Evolutionary conservation across 2,329 filamentous ascomycete genomes (phyloP).

Genomic region (Plenodomus lindquistii): DNA sequence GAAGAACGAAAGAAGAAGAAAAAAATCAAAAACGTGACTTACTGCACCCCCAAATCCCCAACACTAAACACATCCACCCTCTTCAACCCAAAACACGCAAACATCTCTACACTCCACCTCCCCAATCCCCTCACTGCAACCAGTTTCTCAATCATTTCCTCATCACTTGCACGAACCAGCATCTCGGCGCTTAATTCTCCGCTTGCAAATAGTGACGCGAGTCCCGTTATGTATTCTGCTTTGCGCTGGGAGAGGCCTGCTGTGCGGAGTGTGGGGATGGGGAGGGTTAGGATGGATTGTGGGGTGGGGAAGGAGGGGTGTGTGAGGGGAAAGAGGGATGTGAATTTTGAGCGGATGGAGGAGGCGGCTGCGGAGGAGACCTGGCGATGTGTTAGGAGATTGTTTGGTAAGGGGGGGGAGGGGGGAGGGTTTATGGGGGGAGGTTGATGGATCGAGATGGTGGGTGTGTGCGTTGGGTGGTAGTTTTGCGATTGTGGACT

Average conservation of each 20-base stretch:
- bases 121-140: conserved; percentile 87
- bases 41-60: conserved; percentile 90
- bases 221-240: conserved; percentile 88
- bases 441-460: no score
- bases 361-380: conserved; percentile 90
- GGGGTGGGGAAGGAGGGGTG: conserved; percentile 71
- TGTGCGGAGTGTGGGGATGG: conserved; percentile 69
- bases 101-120: conserved; percentile 87
- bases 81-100: conserved; percentile 94
- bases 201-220: conserved; percentile 77
- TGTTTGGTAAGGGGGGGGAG: background rate
- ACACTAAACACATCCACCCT: conserved; percentile 90
- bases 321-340: conserved; percentile 56
- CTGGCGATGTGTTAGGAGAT: conserved; percentile 14
- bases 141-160: conserved; percentile 80
- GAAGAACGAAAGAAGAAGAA: background rate
- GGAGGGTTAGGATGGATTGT: conserved; percentile 66
- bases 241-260: conserved; percentile 93
- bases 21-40: conserved; percentile 36
- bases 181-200: conserved; percentile 77
- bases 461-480: no score
- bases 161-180: conserved; percentile 78
- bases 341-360: conserved; percentile 75
- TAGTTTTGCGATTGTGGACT: no score
- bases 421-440: no score